phyloP scores from a whole-genome alignment of 192 early-diverging fungal genomes.

The Coemansia sp. region DNA sequence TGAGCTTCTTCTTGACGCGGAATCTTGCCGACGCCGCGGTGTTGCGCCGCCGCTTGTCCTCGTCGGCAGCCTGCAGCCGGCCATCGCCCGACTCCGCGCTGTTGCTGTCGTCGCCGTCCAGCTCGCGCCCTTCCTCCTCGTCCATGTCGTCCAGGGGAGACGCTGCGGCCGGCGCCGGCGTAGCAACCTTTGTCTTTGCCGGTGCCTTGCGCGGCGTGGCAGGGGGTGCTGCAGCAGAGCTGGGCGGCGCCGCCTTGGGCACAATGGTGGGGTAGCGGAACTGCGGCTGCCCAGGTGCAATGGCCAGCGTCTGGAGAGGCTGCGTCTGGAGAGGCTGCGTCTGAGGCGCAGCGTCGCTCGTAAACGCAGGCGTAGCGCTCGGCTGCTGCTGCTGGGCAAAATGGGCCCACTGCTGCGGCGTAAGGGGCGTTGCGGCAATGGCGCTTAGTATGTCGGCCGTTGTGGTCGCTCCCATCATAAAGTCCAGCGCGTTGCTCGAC shows the following conservation, averaged over 20 bases:
- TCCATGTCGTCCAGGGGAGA: not conserved
- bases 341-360: constrained; percentile 17
- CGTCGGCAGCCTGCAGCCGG: constrained; percentile 53
- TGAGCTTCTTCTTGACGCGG: constrained; percentile 90
- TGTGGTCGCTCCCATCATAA: constrained; percentile 28
- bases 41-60: constrained; percentile 91
- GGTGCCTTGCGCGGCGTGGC: constrained; percentile 1
- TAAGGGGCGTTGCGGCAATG: constrained; percentile 11
- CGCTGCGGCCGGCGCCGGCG: not conserved
- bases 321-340: constrained; percentile 13
- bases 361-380: constrained; percentile 5
- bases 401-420: constrained; percentile 12
- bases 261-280: constrained; percentile 23
- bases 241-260: constrained; percentile 15
- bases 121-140: not conserved
- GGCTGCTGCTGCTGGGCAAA: constrained; percentile 19
- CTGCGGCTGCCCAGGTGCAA: constrained; percentile 12
- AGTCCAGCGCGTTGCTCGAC: constrained; percentile 25
- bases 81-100: not conserved
- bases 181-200: constrained; percentile 7
- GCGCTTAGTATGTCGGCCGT: constrained; percentile 27
- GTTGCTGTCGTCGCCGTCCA: constrained; percentile 1
- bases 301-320: constrained; percentile 9
- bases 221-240: not conserved
- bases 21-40: constrained; percentile 93